Evolutionary conservation across 1,139 yeast species (phyloP).

Genomic region (Pichiaceae sp.): DNA sequence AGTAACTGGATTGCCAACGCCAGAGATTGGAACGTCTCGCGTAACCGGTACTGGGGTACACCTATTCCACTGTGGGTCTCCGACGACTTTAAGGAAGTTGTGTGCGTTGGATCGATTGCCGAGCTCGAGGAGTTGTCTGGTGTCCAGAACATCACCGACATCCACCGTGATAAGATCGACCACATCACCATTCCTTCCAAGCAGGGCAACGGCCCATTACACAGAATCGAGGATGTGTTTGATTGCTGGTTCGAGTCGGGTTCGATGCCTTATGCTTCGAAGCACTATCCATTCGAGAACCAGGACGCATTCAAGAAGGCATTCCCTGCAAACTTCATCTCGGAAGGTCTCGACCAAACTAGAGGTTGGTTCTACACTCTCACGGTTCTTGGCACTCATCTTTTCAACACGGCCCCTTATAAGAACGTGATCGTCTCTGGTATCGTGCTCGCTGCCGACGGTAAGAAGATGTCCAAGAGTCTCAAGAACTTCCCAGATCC

Average conservation of each 20-base stretch:
- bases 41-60: slow-evolving; percentile 99
- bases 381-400: slow-evolving; percentile 90
- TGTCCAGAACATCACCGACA: slow-evolving; percentile 67
- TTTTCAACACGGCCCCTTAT: slow-evolving; percentile 89
- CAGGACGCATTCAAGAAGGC: slow-evolving; percentile 57
- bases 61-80: slow-evolving; percentile 98
- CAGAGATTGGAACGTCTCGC: slow-evolving; percentile 96
- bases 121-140: slow-evolving; percentile 85
- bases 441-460: slow-evolving; percentile 94
- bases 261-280: slow-evolving; percentile 96
- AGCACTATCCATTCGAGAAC: slow-evolving; percentile 93
- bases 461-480: slow-evolving; percentile 98
- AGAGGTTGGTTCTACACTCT: slow-evolving; percentile 99
- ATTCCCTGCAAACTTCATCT: slow-evolving; percentile 95
- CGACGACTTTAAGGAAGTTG: slow-evolving; percentile 86
- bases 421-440: slow-evolving; percentile 95
- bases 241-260: slow-evolving; percentile 99
- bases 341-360: slow-evolving; percentile 98
- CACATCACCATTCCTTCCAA: slow-evolving; percentile 90
- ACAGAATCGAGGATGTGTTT: slow-evolving; percentile 93
- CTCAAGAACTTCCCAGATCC: slow-evolving; percentile 98
- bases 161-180: slow-evolving; percentile 92
- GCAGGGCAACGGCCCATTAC: slow-evolving; percentile 78
- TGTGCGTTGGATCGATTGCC: slow-evolving; percentile 84
- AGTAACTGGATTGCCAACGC: slow-evolving; percentile 98